Percentiles rank a stretch among this genome's conserved stretches.
Conservation (phyloP, 2,329 filamentous ascomycete genomes). For the Stachybotrys elegans region DNA sequence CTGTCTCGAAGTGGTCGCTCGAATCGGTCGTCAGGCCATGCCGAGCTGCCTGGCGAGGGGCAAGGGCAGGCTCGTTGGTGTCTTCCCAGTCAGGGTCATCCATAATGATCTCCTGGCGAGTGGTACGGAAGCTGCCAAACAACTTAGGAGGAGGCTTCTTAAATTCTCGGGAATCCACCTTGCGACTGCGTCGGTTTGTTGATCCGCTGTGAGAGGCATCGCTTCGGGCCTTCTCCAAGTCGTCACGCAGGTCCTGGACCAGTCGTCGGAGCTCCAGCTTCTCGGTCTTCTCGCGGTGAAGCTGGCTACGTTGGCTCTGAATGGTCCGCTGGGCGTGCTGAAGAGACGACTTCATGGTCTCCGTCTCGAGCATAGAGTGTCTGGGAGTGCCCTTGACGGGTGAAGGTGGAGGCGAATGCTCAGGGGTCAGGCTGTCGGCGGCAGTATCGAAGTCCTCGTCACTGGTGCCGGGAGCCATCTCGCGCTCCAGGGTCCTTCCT, state of each 20-base stretch:
- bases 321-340: slow-evolving; percentile 95
- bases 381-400: slow-evolving; percentile 88
- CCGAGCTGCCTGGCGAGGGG: slow-evolving; percentile 10
- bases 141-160: slow-evolving; percentile 76
- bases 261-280: slow-evolving; percentile 94
- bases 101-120: slow-evolving; percentile 70
- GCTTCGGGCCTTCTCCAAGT: slow-evolving; percentile 68
- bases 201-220: slow-evolving; percentile 38
- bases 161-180: slow-evolving; percentile 60
- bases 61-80: slow-evolving; percentile 36
- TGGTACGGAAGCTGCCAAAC: slow-evolving; percentile 69
- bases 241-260: slow-evolving; percentile 90
- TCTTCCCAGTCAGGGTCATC: slow-evolving; percentile 93
- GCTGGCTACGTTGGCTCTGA: slow-evolving; percentile 88
- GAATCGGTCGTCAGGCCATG: slow-evolving; percentile 36
- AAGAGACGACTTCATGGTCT: slow-evolving; percentile 90
- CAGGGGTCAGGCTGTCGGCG: slow-evolving; percentile 68
- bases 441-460: slow-evolving; percentile 61
- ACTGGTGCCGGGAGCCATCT: slow-evolving; percentile 52
- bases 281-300: slow-evolving; percentile 97
- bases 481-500: slow-evolving; percentile 60
- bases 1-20: slow-evolving; percentile 72
- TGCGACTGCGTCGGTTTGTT: slow-evolving; percentile 57
- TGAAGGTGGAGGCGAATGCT: slow-evolving; percentile 85
- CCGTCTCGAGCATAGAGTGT: slow-evolving; percentile 86